Conservation (phyloP, 2,329 filamentous ascomycete genomes). For the Dactylella cylindrospora region DNA sequence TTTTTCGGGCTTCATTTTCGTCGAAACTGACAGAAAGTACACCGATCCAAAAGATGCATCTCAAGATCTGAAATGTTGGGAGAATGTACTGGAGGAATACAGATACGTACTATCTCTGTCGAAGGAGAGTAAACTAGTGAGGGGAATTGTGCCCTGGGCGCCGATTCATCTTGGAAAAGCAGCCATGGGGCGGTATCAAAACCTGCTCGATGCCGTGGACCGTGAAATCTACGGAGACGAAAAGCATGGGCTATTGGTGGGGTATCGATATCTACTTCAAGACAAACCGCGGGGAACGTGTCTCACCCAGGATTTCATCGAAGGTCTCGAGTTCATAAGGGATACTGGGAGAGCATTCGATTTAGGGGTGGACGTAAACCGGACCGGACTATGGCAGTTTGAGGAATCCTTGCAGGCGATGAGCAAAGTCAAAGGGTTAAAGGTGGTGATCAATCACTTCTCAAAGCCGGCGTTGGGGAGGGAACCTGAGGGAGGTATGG, state of each 20-base stretch:
- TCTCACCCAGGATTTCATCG: constrained; percentile 65
- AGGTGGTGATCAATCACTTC: constrained; percentile 70
- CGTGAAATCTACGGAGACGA: constrained; percentile 64
- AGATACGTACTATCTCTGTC: constrained; percentile 60
- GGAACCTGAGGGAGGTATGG: constrained; percentile 43
- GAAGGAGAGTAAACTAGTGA: constrained; percentile 62
- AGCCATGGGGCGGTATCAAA: constrained; percentile 67
- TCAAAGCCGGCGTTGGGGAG: constrained; percentile 42
- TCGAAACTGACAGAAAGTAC: constrained; percentile 77
- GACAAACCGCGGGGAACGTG: constrained; percentile 69
- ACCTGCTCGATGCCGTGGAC: constrained; percentile 61
- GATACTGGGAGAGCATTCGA: constrained; percentile 71
- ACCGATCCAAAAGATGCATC: constrained; percentile 54
- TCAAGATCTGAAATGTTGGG: constrained; percentile 23
- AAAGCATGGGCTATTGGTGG: constrained; percentile 60
- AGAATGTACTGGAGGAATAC: constrained; percentile 57
- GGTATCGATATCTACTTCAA: constrained; percentile 81
- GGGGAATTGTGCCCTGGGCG: constrained; percentile 81
- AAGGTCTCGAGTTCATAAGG: constrained; percentile 66
- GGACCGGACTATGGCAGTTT: constrained; percentile 72
- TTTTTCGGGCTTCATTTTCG: constrained; percentile 72
- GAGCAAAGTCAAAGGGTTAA: constrained; percentile 63
- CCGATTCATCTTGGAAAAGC: constrained; percentile 68
- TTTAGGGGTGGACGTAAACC: constrained; percentile 76
- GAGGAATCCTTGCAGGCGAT: constrained; percentile 70